Conservation (phyloP, 148 eudicot genomes). For the Amaranthus palmeri region DNA sequence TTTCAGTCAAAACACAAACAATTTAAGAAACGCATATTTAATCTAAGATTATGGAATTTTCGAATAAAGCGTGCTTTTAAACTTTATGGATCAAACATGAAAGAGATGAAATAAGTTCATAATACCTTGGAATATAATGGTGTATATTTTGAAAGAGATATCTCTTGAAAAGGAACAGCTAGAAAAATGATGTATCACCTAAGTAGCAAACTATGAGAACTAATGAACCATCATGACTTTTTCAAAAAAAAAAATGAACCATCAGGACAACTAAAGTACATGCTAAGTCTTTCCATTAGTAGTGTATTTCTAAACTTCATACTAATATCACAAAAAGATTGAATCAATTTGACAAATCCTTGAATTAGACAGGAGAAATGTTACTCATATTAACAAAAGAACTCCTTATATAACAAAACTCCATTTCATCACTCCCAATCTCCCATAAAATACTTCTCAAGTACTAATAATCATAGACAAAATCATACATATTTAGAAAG, state of each 20-base stretch:
- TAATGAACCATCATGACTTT: too few relatives aligned
- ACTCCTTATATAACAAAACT: neutral
- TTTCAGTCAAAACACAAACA: too few relatives aligned
- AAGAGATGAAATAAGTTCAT: too few relatives aligned
- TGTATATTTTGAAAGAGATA: neutral
- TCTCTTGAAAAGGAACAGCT: neutral
- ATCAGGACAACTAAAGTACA: neutral
- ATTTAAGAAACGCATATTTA: too few relatives aligned
- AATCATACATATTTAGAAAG: neutral
- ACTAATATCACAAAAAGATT: neutral
- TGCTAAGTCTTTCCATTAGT: neutral
- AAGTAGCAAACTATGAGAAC: neutral
- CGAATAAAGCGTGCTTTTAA: too few relatives aligned
- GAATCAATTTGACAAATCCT: neutral
- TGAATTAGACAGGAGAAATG: neutral
- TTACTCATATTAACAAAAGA: neutral
- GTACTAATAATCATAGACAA: neutral
- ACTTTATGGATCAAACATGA: too few relatives aligned
- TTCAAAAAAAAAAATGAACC: too few relatives aligned
- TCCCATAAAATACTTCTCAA: neutral
- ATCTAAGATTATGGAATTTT: too few relatives aligned
- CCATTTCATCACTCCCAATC: neutral
- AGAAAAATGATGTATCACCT: neutral
- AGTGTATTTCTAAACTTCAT: neutral
- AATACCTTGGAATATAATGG: too few relatives aligned